Percentiles rank a stretch among this genome's conserved stretches.
Evolutionary conservation across 371 early-diverging fungal species (phyloP).

Genomic region (Fennellomyces sp.): DNA sequence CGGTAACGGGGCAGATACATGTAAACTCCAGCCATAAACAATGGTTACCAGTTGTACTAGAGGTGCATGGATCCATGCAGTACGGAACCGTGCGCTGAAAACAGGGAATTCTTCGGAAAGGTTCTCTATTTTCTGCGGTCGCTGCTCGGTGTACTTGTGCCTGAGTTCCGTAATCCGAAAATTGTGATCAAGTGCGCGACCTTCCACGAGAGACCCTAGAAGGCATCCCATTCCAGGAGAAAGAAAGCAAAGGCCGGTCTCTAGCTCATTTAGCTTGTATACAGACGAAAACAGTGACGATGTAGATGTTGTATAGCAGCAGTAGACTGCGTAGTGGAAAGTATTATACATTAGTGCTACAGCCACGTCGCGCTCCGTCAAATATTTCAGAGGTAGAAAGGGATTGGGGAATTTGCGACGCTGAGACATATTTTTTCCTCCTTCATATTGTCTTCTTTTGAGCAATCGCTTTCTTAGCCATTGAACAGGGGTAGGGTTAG

Average conservation of each 20-base stretch:
- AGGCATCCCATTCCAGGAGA: constrained; percentile 13
- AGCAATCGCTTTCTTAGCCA: constrained; percentile 2
- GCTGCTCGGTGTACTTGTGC: constrained; percentile 3
- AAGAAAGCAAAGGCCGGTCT: constrained; percentile 21
- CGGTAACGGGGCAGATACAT: constrained; percentile 3
- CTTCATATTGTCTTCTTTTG: background rate
- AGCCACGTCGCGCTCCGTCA: constrained; percentile 16
- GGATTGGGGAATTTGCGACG: constrained; percentile 10
- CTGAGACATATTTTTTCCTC: background rate
- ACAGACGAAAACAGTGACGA: constrained; percentile 13
- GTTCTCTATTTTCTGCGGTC: background rate
- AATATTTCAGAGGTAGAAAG: constrained; percentile 13
- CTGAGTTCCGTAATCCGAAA: constrained; percentile 7
- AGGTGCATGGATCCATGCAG: constrained; percentile 5
- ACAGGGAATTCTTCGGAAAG: constrained; percentile 17
- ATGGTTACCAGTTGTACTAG: constrained; percentile 6
- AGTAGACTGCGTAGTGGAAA: constrained; percentile 14
- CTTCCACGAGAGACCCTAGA: constrained; percentile 14
- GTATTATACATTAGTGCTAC: constrained; percentile 10
- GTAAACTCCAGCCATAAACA: constrained; percentile 15
- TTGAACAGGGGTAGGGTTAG: constrained; percentile 27
- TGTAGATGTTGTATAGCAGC: constrained; percentile 9
- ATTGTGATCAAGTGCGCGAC: constrained; percentile 17
- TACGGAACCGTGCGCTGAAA: constrained; percentile 11
- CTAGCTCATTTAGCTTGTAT: constrained; percentile 16